Evolutionary conservation across 805 yeast genomes (phyloP).

Genomic region (Pichia sporocuriosa): DNA sequence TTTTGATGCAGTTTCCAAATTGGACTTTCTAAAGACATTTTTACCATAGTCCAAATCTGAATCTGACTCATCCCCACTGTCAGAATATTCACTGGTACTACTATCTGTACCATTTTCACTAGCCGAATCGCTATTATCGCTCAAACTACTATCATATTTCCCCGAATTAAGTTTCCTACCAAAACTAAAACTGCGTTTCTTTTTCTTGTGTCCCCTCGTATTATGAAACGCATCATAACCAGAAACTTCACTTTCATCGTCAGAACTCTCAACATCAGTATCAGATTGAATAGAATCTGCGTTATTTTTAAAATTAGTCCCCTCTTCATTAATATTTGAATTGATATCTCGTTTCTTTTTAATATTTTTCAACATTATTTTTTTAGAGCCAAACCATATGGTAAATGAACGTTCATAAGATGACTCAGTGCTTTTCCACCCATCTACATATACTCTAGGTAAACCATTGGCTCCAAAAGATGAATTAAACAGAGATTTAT

Average conservation of each 20-base stretch:
- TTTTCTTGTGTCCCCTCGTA: background rate
- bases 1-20: background rate
- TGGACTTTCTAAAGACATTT: background rate
- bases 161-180: background rate
- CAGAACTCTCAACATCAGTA: background rate
- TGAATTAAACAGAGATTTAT: constrained; percentile 30
- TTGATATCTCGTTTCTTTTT: constrained; percentile 8
- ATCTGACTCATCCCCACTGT: background rate
- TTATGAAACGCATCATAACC: background rate
- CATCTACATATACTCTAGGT: constrained; percentile 74
- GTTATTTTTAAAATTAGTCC: background rate
- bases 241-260: background rate
- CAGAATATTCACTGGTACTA: background rate
- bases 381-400: constrained; percentile 71
- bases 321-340: background rate
- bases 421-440: constrained; percentile 77
- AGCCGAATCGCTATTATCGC: background rate
- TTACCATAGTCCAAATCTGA: background rate
- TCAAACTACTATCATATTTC: background rate
- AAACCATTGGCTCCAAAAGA: constrained; percentile 50
- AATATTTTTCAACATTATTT: constrained; percentile 32
- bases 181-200: background rate
- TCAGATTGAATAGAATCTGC: background rate
- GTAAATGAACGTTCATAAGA: constrained; percentile 74
- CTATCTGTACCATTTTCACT: background rate